Conservation (phyloP, 352 stramenopile species). For the Pythium utonaiense region DNA sequence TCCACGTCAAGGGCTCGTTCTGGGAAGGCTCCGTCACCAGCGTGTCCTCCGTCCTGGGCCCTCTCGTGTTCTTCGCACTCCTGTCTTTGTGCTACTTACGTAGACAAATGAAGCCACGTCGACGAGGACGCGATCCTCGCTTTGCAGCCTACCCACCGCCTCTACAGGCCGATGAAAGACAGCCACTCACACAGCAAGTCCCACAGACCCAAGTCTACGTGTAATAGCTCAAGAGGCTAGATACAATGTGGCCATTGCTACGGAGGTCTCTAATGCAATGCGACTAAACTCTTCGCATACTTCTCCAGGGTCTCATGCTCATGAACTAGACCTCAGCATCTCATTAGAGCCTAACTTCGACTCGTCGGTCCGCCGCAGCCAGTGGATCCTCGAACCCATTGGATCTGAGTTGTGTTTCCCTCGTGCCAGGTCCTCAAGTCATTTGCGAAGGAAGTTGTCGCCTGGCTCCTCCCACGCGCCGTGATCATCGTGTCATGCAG, state of each 20-base stretch:
- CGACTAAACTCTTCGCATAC: too few species aligned
- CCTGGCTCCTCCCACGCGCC: constrained; percentile 14
- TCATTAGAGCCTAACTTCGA: too few species aligned
- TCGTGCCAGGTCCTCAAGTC: too few species aligned
- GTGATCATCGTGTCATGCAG: not conserved
- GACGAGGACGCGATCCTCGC: constrained; percentile 5
- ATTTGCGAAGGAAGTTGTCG: constrained; percentile 9
- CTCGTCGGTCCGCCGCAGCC: not conserved
- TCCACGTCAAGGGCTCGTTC: constrained; percentile 9
- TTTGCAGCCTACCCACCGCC: not conserved
- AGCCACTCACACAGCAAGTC: constrained; percentile 9
- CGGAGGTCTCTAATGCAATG: too few species aligned
- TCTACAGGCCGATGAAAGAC: constrained; percentile 2
- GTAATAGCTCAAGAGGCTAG: not conserved
- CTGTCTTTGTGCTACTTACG: constrained; percentile 23
- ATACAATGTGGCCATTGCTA: not conserved
- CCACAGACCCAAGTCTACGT: constrained; percentile 12
- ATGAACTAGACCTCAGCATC: too few species aligned
- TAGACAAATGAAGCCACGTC: constrained; percentile 15
- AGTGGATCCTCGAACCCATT: not conserved
- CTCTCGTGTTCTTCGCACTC: constrained; percentile 18
- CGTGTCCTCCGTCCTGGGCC: constrained; percentile 1
- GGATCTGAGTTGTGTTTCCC: not conserved
- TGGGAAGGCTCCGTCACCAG: not conserved
- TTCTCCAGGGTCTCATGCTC: too few species aligned